phyloP scores from a whole-genome alignment of 2,329 filamentous ascomycete species.

The Fusarium aywerte region DNA sequence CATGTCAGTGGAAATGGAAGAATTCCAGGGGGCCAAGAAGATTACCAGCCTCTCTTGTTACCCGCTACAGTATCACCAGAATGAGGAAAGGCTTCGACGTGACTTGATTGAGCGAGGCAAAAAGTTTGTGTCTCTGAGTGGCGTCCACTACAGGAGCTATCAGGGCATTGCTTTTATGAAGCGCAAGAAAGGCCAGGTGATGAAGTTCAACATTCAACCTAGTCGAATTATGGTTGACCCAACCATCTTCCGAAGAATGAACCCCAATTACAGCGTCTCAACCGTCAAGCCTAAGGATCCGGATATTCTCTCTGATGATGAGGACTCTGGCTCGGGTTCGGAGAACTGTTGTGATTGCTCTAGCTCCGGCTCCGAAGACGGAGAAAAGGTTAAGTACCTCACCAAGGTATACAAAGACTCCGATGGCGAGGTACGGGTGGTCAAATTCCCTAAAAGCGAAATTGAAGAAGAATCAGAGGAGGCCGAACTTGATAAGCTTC shows the following conservation, averaged over 20 bases:
- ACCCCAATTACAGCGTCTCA: conserved; percentile 85
- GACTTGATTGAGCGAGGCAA: conserved; percentile 83
- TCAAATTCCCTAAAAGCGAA: conserved; percentile 48
- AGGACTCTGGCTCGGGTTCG: conserved; percentile 56
- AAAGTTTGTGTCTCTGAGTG: conserved; percentile 83
- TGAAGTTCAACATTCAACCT: conserved; percentile 87
- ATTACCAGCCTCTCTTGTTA: conserved; percentile 83
- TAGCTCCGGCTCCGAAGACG: conserved; percentile 56
- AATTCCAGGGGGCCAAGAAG: conserved; percentile 83
- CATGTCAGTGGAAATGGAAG: conserved; percentile 73
- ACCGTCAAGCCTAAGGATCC: conserved; percentile 78
- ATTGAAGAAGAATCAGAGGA: conserved; percentile 46
- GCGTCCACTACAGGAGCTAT: conserved; percentile 84
- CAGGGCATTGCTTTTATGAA: conserved; percentile 88
- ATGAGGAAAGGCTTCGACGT: conserved; percentile 71
- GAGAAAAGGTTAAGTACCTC: conserved; percentile 57
- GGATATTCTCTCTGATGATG: conserved; percentile 65
- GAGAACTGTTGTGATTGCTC: conserved; percentile 53
- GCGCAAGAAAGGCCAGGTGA: conserved; percentile 70
- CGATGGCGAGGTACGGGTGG: conserved; percentile 52
- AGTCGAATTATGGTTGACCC: conserved; percentile 91
- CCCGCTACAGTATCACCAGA: conserved; percentile 82
- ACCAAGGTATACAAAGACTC: conserved; percentile 64
- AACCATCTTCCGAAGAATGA: conserved; percentile 82
- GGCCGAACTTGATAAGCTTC: conserved; percentile 68